These are phyloP conservation scores for Termitomyces sp. DNA, from an alignment of 768 basidiomycete species.

Conservation along the genomic window DNA sequence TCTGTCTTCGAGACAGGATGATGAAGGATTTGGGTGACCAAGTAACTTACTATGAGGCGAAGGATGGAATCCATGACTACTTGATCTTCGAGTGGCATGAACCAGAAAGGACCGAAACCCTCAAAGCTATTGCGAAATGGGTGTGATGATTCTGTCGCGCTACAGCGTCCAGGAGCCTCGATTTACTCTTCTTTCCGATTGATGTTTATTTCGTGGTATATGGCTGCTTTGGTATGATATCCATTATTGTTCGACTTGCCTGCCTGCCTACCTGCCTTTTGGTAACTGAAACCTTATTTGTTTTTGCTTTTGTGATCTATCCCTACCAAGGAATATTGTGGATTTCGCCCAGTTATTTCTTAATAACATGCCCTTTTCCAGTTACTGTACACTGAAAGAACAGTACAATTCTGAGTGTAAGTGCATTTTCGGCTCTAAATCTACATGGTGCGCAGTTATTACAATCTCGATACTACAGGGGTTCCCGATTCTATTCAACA, in stretches of 20 bases:
- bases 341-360: background rate
- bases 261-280: background rate
- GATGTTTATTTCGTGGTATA: too few species aligned
- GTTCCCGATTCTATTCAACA: too few species aligned
- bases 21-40: constrained; percentile 42
- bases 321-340: background rate
- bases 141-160: constrained; percentile 11
- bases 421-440: background rate
- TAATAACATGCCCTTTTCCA: background rate
- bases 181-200: background rate
- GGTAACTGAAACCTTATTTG: background rate
- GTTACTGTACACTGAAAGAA: background rate
- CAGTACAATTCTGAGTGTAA: too few species aligned
- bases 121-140: constrained; percentile 47
- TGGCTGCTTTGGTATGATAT: background rate
- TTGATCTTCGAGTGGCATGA: constrained; percentile 45
- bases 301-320: background rate
- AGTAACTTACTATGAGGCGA: constrained; percentile 42
- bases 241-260: background rate
- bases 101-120: constrained; percentile 43
- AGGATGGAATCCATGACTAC: constrained; percentile 54
- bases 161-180: background rate
- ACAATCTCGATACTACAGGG: background rate
- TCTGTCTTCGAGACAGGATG: constrained; percentile 43
- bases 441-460: background rate